These are phyloP conservation scores for Ogataea angusta DNA, from an alignment of 805 yeast species.

Conservation along the genomic window DNA sequence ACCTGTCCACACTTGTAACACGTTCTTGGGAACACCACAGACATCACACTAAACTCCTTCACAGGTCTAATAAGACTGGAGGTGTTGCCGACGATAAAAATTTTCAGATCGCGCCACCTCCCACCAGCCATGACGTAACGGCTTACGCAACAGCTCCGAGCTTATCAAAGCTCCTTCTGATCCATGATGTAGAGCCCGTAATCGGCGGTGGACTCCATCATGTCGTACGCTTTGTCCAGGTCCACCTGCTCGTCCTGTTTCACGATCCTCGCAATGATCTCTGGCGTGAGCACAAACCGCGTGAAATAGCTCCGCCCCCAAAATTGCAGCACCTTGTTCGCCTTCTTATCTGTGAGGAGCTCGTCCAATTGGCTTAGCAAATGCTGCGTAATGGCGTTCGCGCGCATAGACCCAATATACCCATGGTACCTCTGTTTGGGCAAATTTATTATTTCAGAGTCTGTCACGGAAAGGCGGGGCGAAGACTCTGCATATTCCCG, in stretches of 20 bases:
- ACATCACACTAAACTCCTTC: slow-evolving; percentile 18
- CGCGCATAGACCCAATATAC: slow-evolving; percentile 58
- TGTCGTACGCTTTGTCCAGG: slow-evolving; percentile 43
- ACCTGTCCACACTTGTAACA: slow-evolving; percentile 91
- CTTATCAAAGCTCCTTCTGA: slow-evolving; percentile 11
- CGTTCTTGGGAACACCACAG: slow-evolving; percentile 52
- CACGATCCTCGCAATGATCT: slow-evolving; percentile 50
- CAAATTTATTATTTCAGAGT: slow-evolving; percentile 43
- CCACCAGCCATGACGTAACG: not conserved
- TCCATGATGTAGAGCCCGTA: slow-evolving; percentile 36
- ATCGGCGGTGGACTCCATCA: slow-evolving; percentile 43
- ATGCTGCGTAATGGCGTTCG: slow-evolving; percentile 44
- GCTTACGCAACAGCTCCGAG: not conserved
- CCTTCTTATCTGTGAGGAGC: slow-evolving; percentile 30
- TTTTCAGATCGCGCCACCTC: slow-evolving; percentile 8
- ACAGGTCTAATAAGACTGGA: slow-evolving; percentile 3
- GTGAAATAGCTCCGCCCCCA: slow-evolving; percentile 60
- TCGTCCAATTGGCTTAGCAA: slow-evolving; percentile 36
- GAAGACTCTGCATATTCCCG: slow-evolving; percentile 38
- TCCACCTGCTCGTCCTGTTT: slow-evolving; percentile 41
- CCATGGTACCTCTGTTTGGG: slow-evolving; percentile 55
- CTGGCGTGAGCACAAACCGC: slow-evolving; percentile 61
- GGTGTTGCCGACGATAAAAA: slow-evolving; percentile 9
- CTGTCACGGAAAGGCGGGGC: slow-evolving; percentile 41
- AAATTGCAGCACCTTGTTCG: slow-evolving; percentile 48